These are phyloP conservation scores for Termitomyces eurrhizus DNA, from an alignment of 768 basidiomycete species.

Conservation along the genomic window DNA sequence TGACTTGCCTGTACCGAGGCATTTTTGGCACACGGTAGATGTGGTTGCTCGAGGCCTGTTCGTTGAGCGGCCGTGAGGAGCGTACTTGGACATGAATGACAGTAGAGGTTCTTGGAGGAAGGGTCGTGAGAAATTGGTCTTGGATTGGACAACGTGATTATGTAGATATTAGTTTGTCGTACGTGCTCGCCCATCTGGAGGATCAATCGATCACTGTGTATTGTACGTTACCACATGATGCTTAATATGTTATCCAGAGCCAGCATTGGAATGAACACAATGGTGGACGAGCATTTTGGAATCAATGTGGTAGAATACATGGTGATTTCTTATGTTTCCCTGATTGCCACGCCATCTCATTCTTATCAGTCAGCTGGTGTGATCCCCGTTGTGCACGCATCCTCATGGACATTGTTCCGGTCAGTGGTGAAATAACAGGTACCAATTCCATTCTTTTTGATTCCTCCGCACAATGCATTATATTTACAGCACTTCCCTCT, in stretches of 20 bases:
- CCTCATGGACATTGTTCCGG: conserved; percentile 83
- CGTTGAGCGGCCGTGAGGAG: conserved; percentile 61
- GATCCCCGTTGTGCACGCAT: conserved; percentile 88
- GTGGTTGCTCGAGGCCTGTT: conserved; percentile 62
- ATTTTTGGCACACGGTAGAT: conserved; percentile 80
- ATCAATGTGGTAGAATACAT: conserved; percentile 98
- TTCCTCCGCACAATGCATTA: background rate
- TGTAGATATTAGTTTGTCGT: too few species aligned
- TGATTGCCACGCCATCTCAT: background rate
- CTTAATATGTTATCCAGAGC: conserved; percentile 68
- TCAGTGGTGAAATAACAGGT: conserved; percentile 68
- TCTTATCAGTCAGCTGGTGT: conserved; percentile 82
- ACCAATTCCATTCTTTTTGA: background rate
- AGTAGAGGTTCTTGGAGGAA: background rate
- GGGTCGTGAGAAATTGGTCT: background rate
- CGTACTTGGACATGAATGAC: conserved; percentile 68
- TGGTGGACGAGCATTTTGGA: conserved; percentile 98
- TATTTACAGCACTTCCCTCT: background rate
- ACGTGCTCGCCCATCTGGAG: too few species aligned
- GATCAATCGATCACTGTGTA: too few species aligned
- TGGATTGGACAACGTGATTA: background rate
- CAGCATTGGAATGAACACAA: conserved; percentile 88
- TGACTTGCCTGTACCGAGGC: conserved; percentile 58
- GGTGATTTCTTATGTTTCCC: conserved; percentile 42
- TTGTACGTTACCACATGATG: conserved; percentile 26